Evolutionary conservation across 2,329 filamentous ascomycete genomes (phyloP).

Genomic region (Colletotrichum euphorbiae): DNA sequence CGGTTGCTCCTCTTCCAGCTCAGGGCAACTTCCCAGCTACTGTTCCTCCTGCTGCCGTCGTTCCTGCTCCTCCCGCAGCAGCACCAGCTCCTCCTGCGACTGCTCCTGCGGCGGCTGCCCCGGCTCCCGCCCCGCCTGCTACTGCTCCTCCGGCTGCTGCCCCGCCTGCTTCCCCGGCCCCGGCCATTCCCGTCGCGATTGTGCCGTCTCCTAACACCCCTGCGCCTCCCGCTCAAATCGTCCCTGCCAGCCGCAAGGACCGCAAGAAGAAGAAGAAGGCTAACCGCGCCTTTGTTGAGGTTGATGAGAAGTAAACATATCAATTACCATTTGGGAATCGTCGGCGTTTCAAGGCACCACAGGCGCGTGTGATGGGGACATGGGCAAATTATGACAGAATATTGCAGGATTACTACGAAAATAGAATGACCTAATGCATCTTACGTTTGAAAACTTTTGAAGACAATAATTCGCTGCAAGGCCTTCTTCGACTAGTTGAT

Average conservation of each 20-base stretch:
- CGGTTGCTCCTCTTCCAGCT: background rate
- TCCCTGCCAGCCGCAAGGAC: constrained; percentile 17
- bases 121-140: background rate
- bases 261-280: constrained; percentile 29
- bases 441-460: background rate
- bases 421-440: constrained; percentile 17
- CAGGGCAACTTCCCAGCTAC: background rate
- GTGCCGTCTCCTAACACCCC: constrained; percentile 6
- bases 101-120: background rate
- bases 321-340: constrained; percentile 14
- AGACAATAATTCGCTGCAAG: background rate
- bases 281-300: background rate
- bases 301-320: constrained; percentile 7
- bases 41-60: background rate
- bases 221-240: constrained; percentile 27
- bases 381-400: background rate
- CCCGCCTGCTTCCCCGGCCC: constrained; percentile 3
- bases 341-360: constrained; percentile 30
- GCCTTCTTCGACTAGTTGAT: background rate
- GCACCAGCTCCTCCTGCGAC: background rate
- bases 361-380: background rate
- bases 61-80: background rate
- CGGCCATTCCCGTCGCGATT: constrained; percentile 19
- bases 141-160: background rate
- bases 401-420: constrained; percentile 20